Evolutionary conservation across 495 filamentous ascomycete species (phyloP).

Genomic region (Friedmanniomyces simplex): DNA sequence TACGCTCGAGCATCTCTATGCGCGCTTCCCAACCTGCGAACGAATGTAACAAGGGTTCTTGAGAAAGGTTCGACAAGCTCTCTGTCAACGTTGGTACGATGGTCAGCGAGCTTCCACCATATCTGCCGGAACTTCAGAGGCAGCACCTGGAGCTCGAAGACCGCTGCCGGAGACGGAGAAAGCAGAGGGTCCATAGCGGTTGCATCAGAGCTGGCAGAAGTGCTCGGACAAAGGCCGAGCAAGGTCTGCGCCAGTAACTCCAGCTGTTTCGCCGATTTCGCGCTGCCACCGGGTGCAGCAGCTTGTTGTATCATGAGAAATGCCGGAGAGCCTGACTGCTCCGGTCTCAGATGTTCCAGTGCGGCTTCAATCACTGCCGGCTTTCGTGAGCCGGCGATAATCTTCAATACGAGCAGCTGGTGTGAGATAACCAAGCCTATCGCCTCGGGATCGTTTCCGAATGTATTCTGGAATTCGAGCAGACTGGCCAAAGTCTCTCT

Average conservation of each 20-base stretch:
- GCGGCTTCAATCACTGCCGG: constrained; percentile 24
- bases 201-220: constrained; percentile 43
- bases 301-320: constrained; percentile 48
- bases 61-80: constrained; percentile 61
- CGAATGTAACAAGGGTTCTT: constrained; percentile 31
- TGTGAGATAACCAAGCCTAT: constrained; percentile 26
- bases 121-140: constrained; percentile 54
- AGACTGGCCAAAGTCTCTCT: constrained; percentile 49
- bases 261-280: constrained; percentile 57
- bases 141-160: constrained; percentile 54
- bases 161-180: constrained; percentile 46
- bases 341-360: constrained; percentile 34
- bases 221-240: constrained; percentile 51
- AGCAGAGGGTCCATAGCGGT: constrained; percentile 39
- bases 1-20: background rate
- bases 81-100: constrained; percentile 54
- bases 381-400: constrained; percentile 37
- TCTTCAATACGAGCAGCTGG: constrained; percentile 41
- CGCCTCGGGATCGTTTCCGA: constrained; percentile 11
- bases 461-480: constrained; percentile 42
- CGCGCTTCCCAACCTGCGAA: constrained; percentile 11
- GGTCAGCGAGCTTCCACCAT: constrained; percentile 65
- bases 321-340: constrained; percentile 50
- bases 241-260: constrained; percentile 59
- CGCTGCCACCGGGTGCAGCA: constrained; percentile 32